Base-by-base conservation (phyloP, 352 stramenopile genomes). In the Phytopythium chamaehyphon region DNA sequence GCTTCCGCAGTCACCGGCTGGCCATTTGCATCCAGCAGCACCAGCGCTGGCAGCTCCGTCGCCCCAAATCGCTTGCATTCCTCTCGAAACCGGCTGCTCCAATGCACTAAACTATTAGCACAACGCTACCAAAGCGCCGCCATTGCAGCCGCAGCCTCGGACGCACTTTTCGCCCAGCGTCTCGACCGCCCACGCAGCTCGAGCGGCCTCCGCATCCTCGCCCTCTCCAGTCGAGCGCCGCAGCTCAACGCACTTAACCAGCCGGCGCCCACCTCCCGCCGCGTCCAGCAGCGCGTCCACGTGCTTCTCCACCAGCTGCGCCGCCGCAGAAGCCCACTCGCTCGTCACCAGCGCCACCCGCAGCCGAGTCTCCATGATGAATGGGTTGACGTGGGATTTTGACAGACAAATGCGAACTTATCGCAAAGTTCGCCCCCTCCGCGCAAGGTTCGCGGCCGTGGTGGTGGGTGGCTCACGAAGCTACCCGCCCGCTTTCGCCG, bases 1-100 rank as follows among this genome's bases (percentile, higher is more conserved):
- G 31, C 33, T 8, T 33, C 6, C 43, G 21, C 14, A 53, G 35
- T 4, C 42, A 12, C 8, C 21, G 12, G 11, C 43, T 12, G 31
- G 19, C 62, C 62, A 14, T 59, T 36, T 0, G 42, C 33, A 31
- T 79, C 55, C 21, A 80, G 28, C 23, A 79, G 18, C 31, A 66
- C 55, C 6, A 66, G 69, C 11, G 59, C 54, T 0, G 69, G 71
- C 12, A 86, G 57, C 43, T 69, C 57, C 36, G 62, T 64, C 44
- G 83, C 59, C n/a, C 59, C 47, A 24, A 71, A 66, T 36, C 66
- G 62, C 51, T 69, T 80, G 54, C 72, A 86, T 23, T 69, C 45
- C 43, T 19, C 57, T 19, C 54, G 55, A 39, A 82, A 84, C n/a
- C 51, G 43, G 38, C 70, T 84, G 38, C 16, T 21, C 43, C 5